These are phyloP conservation scores for Aspergillus tanneri DNA, from an alignment of 2,329 filamentous ascomycete species.

Conservation along the genomic window DNA sequence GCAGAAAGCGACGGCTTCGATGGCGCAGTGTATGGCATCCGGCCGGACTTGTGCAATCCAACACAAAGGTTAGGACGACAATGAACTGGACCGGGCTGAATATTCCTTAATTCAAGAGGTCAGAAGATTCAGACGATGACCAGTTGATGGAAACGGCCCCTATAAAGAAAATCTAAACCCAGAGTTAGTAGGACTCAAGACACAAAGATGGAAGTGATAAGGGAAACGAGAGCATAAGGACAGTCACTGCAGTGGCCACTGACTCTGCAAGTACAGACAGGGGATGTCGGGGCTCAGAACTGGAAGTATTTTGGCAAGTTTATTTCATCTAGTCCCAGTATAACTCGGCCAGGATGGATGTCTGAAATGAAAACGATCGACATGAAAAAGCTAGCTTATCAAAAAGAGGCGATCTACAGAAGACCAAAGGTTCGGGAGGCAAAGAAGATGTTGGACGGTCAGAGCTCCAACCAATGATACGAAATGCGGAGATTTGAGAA, in stretches of 20 bases:
- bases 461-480: neutral
- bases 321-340: too few species aligned
- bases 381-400: neutral
- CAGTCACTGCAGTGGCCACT: too few species aligned
- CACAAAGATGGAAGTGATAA: too few species aligned
- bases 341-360: too few species aligned
- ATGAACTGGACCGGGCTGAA: neutral
- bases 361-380: neutral
- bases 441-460: slow-evolving; percentile 2
- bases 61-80: slow-evolving; percentile 28
- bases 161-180: neutral
- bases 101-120: neutral
- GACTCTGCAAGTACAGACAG: too few species aligned
- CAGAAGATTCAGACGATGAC: slow-evolving; percentile 1
- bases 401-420: slow-evolving; percentile 9
- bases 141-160: neutral
- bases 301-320: too few species aligned
- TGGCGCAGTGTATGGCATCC: slow-evolving; percentile 54
- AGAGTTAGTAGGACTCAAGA: slow-evolving; percentile 1
- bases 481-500: slow-evolving; percentile 13
- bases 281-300: too few species aligned
- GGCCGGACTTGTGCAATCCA: slow-evolving; percentile 36
- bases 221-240: too few species aligned
- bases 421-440: slow-evolving; percentile 17
- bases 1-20: slow-evolving; percentile 58